Evolutionary conservation across 306 rosid genomes (phyloP).

Genomic region (Lagenaria siceraria): DNA sequence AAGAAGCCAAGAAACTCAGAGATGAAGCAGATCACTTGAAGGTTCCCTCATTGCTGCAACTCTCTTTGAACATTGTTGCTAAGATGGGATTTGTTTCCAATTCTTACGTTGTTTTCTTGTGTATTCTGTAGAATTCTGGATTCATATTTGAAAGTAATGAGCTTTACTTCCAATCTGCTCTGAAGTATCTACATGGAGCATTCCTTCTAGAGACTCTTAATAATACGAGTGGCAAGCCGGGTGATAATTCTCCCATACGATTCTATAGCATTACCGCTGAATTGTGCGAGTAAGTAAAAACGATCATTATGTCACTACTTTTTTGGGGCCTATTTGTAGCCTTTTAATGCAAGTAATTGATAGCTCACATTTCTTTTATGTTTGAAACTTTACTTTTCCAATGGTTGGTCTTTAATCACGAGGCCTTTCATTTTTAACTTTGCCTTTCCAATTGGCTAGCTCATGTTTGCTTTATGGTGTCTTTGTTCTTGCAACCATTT

Average conservation of each 20-base stretch:
- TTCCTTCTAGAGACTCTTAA: conserved; percentile 40
- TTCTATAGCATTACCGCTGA: conserved; percentile 51
- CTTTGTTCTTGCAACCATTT: background rate
- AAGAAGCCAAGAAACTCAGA: conserved; percentile 50
- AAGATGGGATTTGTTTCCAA: conserved; percentile 9
- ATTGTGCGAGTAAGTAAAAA: conserved; percentile 42
- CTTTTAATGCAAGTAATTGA: background rate
- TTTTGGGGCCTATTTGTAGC: background rate
- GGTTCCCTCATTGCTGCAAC: conserved; percentile 33
- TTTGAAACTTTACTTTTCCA: background rate
- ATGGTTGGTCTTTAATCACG: background rate
- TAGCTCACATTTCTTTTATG: background rate
- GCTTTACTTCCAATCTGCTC: conserved; percentile 79
- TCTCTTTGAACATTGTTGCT: conserved; percentile 12
- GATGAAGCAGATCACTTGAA: conserved; percentile 49
- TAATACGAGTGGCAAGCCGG: conserved; percentile 40
- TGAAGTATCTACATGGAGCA: conserved; percentile 79
- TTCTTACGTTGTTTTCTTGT: background rate
- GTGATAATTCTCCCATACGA: conserved; percentile 50
- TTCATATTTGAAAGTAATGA: conserved; percentile 65
- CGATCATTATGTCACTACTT: background rate
- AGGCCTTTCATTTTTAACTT: background rate
- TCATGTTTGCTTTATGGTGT: background rate
- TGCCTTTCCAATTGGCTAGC: background rate
- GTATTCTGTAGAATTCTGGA: conserved; percentile 38